Conservation (phyloP, 2,329 filamentous ascomycete species). For the Zymoseptoria passerinii region DNA sequence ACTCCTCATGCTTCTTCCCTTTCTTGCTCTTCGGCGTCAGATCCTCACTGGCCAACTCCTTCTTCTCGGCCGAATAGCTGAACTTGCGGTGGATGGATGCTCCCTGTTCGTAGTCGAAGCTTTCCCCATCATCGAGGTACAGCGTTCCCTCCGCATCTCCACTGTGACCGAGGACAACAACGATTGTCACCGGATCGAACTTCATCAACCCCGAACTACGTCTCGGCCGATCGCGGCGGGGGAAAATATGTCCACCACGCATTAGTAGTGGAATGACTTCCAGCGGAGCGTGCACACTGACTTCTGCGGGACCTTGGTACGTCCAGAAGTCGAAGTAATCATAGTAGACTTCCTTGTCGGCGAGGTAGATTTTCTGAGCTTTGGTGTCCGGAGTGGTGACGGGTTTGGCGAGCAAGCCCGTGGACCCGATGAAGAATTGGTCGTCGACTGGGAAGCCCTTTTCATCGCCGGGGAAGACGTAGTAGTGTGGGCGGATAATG, state of each 20-base stretch:
- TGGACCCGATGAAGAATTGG: conserved; percentile 83
- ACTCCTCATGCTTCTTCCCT: conserved; percentile 59
- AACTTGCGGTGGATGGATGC: conserved; percentile 85
- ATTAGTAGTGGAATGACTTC: conserved; percentile 85
- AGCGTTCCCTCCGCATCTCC: conserved; percentile 72
- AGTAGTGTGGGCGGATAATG: conserved; percentile 87
- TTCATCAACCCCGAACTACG: conserved; percentile 83
- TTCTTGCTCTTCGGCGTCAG: conserved; percentile 42
- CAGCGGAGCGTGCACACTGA: conserved; percentile 67
- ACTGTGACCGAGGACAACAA: conserved; percentile 61
- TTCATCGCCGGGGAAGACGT: conserved; percentile 80
- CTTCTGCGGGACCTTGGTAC: conserved; percentile 63
- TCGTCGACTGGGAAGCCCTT: conserved; percentile 82
- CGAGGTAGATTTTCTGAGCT: conserved; percentile 72
- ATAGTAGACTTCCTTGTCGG: conserved; percentile 83
- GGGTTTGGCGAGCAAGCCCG: conserved; percentile 86
- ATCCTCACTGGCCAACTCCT: conserved; percentile 61
- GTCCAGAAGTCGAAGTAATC: conserved; percentile 86
- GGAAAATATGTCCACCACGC: conserved; percentile 86
- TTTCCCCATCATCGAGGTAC: conserved; percentile 90
- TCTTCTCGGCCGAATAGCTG: conserved; percentile 48
- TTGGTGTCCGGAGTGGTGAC: conserved; percentile 69
- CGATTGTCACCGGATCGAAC: conserved; percentile 88
- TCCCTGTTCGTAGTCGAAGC: conserved; percentile 76
- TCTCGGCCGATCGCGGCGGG: conserved; percentile 78